Evolutionary conservation across 2,329 filamentous ascomycete species (phyloP).

Genomic region (Botrytis elliptica): DNA sequence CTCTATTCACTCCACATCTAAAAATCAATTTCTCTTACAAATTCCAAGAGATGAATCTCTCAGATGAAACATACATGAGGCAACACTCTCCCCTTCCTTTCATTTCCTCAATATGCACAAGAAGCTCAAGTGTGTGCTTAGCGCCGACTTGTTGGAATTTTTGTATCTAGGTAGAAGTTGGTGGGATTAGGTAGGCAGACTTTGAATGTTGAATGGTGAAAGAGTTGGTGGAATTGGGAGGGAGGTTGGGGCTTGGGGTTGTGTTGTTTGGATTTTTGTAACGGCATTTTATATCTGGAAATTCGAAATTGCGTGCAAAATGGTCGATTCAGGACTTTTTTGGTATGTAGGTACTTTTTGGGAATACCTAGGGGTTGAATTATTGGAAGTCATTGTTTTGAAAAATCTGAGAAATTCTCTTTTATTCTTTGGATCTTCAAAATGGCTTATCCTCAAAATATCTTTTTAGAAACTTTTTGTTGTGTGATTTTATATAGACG

Average conservation of each 20-base stretch:
- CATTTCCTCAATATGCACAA: not conserved
- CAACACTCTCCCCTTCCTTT: not conserved
- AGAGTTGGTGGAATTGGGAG: not conserved
- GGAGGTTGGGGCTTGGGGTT: accelerated
- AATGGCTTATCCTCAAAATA: accelerated
- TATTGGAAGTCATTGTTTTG: not conserved
- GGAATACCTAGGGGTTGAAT: no score
- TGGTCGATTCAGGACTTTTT: no score
- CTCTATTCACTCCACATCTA: not conserved
- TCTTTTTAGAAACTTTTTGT: accelerated
- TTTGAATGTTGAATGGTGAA: not conserved
- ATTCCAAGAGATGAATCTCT: not conserved
- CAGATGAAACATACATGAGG: not conserved
- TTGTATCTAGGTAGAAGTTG: not conserved
- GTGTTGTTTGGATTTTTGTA: not conserved
- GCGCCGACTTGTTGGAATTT: not conserved
- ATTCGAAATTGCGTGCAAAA: not conserved
- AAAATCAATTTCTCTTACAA: not conserved
- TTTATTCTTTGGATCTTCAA: accelerated
- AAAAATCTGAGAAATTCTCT: not conserved
- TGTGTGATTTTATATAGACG: not conserved
- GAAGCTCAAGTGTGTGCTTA: not conserved
- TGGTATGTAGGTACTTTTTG: no score
- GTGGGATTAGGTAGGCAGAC: not conserved
- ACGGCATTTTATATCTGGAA: accelerated